Conservation (phyloP, 2,329 filamentous ascomycete species). For the Trichoderma guizhouense region DNA sequence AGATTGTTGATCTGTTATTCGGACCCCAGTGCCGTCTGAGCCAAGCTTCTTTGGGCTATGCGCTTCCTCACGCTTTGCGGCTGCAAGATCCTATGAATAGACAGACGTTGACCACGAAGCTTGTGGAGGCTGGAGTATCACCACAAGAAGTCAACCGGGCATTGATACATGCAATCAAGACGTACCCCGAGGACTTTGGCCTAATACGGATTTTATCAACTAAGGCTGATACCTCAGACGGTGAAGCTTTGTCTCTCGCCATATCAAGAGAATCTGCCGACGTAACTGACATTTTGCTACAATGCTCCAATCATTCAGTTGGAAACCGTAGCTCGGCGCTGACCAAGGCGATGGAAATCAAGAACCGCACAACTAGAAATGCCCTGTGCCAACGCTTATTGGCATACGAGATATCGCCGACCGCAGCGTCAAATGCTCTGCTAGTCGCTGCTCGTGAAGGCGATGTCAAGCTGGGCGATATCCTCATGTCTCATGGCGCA, state of each 20-base stretch:
- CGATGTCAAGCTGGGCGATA: conserved; percentile 48
- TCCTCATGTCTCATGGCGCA: conserved; percentile 52
- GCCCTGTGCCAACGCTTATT: conserved; percentile 46
- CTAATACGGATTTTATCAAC: conserved; percentile 45
- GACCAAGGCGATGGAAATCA: conserved; percentile 40
- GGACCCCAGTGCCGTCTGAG: conserved; percentile 35
- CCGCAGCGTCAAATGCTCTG: conserved; percentile 48
- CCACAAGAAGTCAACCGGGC: conserved; percentile 49
- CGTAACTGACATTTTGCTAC: conserved; percentile 46
- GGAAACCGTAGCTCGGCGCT: conserved; percentile 42
- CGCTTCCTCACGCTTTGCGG: conserved; percentile 51
- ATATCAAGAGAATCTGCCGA: conserved; percentile 45
- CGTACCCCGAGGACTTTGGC: conserved; percentile 46
- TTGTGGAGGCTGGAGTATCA: conserved; percentile 49
- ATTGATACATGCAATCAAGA: conserved; percentile 47
- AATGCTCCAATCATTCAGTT: conserved; percentile 33
- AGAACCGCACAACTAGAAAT: conserved; percentile 39
- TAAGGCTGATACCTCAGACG: conserved; percentile 49
- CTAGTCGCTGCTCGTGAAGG: conserved; percentile 51
- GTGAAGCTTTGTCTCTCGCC: conserved; percentile 46
- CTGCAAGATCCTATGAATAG: conserved; percentile 51
- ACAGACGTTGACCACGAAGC: conserved; percentile 46
- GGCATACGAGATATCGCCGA: conserved; percentile 43
- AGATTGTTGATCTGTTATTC: conserved; percentile 50
- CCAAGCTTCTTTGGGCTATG: conserved; percentile 44